Percentiles rank a stretch among this genome's conserved stretches.
Evolutionary conservation across 1,139 yeast species (phyloP).

Genomic region (Blastobotrys petasosporus): DNA sequence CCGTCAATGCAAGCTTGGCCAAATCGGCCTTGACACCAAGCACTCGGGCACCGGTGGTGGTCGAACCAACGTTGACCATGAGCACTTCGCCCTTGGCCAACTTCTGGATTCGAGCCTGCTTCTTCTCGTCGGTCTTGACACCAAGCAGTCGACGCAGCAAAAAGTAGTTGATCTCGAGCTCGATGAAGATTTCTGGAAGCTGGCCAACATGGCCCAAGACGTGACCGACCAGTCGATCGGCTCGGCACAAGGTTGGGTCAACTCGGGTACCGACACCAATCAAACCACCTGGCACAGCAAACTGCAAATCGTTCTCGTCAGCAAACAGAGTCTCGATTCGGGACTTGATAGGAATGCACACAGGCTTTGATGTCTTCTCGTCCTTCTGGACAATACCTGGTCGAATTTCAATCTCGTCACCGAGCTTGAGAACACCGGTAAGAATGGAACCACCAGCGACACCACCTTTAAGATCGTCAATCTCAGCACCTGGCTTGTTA

Average conservation of each 20-base stretch:
- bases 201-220: constrained; percentile 97
- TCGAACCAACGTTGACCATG: constrained; percentile 98
- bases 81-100: constrained; percentile 91
- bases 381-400: constrained; percentile 96
- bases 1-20: constrained; percentile 95
- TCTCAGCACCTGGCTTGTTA: constrained; percentile 97
- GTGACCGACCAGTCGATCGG: constrained; percentile 98
- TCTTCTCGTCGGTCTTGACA: constrained; percentile 97
- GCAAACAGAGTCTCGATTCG: constrained; percentile 92
- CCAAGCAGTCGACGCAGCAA: constrained; percentile 94
- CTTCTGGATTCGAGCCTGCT: constrained; percentile 94
- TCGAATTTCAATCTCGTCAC: constrained; percentile 97
- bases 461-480: constrained; percentile 97
- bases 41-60: constrained; percentile 99
- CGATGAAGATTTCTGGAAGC: constrained; percentile 92
- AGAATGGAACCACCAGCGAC: constrained; percentile 99
- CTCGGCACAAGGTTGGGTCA: constrained; percentile 98
- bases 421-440: constrained; percentile 93
- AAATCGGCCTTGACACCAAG: constrained; percentile 97
- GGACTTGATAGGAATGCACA: constrained; percentile 93
- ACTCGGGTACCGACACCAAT: constrained; percentile 99
- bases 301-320: constrained; percentile 94
- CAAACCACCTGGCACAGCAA: constrained; percentile 99
- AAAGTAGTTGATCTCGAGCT: constrained; percentile 95
- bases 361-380: constrained; percentile 80